A percentile compares a stretch with the other conserved stretches of the same genome.
Evolutionary conservation across 352 stramenopile genomes (phyloP).

Genomic region (Phytopythium chamaehyphon): DNA sequence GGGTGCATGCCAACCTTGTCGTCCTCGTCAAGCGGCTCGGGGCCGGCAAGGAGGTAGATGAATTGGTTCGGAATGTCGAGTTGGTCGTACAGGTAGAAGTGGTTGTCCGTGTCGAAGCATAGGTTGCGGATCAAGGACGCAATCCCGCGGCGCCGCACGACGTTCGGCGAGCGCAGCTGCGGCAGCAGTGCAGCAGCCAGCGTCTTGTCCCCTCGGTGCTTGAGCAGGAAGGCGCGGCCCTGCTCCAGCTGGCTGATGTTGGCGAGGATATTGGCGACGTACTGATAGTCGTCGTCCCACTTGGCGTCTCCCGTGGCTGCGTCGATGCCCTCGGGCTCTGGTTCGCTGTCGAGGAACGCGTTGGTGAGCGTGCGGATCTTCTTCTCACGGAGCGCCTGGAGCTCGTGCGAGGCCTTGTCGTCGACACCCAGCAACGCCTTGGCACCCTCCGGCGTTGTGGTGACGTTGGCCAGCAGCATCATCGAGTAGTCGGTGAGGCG

Average conservation of each 20-base stretch:
- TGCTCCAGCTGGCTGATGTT: conserved; percentile 85
- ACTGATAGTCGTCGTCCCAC: conserved; percentile 88
- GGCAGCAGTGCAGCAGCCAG: conserved; percentile 61
- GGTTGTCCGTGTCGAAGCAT: conserved; percentile 86
- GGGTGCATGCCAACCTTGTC: conserved; percentile 82
- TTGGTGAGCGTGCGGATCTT: conserved; percentile 78
- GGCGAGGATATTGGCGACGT: conserved; percentile 79
- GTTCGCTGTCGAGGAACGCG: conserved; percentile 64
- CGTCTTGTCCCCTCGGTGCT: conserved; percentile 61
- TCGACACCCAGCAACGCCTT: conserved; percentile 66
- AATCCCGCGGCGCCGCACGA: conserved; percentile 72
- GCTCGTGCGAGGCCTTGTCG: conserved; percentile 32
- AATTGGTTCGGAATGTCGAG: conserved; percentile 80
- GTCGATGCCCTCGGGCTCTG: conserved; percentile 75
- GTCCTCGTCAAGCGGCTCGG: conserved; percentile 69
- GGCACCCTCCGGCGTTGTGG: conserved; percentile 60
- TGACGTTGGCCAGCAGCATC: conserved; percentile 86
- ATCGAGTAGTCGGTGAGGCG: conserved; percentile 80
- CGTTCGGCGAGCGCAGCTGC: conserved; percentile 79
- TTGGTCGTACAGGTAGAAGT: conserved; percentile 87
- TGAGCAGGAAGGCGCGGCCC: conserved; percentile 72
- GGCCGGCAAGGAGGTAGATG: conserved; percentile 66
- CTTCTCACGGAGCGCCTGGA: conserved; percentile 61
- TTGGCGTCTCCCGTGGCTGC: conserved; percentile 63
- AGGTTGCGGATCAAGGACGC: conserved; percentile 71